Evolutionary conservation across 2,329 filamentous ascomycete species (phyloP).

Genomic region (Phialophora expanda): DNA sequence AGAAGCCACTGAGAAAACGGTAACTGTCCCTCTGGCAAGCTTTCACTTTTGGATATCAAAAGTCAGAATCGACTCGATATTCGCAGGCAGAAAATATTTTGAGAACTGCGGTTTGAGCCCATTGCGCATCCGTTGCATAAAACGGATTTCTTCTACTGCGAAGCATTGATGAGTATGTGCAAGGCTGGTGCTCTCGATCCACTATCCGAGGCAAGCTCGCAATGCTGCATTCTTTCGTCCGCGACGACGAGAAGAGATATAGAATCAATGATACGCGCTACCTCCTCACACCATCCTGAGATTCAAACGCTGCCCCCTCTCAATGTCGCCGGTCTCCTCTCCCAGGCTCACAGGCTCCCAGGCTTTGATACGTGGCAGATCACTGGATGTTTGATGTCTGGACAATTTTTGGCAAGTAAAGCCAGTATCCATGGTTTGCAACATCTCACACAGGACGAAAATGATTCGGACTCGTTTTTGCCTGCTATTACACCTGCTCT

Average conservation of each 20-base stretch:
- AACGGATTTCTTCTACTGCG: background rate
- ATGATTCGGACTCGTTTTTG: background rate
- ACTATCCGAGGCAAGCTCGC: background rate
- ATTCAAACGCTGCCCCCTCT: background rate
- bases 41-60: background rate
- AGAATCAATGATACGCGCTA: background rate
- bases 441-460: slow-evolving; percentile 9
- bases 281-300: background rate
- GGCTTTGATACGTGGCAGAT: background rate
- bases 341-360: background rate
- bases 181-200: background rate
- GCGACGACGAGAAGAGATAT: background rate
- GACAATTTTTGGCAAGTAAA: background rate
- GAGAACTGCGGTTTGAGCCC: background rate
- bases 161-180: background rate
- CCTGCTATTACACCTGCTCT: background rate
- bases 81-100: slow-evolving; percentile 18
- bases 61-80: background rate
- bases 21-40: background rate
- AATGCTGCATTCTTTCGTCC: background rate
- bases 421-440: background rate
- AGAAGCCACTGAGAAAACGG: background rate
- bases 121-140: background rate
- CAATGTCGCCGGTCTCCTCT: background rate
- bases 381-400: background rate